These are phyloP conservation scores for Ophiognomonia clavigignenti-juglandacearum DNA, from an alignment of 2,329 filamentous ascomycete genomes.

Conservation along the genomic window DNA sequence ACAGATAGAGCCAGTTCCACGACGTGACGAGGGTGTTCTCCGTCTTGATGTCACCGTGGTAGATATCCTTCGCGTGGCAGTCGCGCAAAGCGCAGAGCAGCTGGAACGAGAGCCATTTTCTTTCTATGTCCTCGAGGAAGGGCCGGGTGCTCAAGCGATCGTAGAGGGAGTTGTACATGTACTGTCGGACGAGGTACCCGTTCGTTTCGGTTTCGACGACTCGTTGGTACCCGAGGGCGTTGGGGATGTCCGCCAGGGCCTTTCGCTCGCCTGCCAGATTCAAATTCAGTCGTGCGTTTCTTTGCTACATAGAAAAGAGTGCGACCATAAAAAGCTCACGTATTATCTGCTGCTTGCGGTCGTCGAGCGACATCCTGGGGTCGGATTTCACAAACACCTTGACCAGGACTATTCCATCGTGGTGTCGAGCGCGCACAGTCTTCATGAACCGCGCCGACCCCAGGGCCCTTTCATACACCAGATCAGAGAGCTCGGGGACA, in stretches of 20 bases:
- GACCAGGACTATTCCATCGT: constrained; percentile 86
- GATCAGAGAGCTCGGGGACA: constrained; percentile 82
- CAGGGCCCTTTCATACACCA: constrained; percentile 88
- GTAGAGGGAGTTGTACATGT: constrained; percentile 93
- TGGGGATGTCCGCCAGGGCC: constrained; percentile 76
- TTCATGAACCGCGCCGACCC: constrained; percentile 95
- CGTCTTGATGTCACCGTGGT: constrained; percentile 97
- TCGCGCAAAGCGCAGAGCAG: constrained; percentile 87
- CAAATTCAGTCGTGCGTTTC: constrained; percentile 9
- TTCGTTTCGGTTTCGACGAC: constrained; percentile 88
- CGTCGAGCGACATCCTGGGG: constrained; percentile 70
- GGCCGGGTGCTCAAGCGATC: constrained; percentile 94
- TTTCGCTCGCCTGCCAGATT: constrained; percentile 65
- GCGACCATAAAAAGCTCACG: constrained; percentile 44
- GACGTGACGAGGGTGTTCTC: constrained; percentile 96
- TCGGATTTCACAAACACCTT: constrained; percentile 95
- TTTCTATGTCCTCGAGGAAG: constrained; percentile 95
- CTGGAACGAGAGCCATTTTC: constrained; percentile 98
- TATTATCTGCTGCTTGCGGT: constrained; percentile 72
- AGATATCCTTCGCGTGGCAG: constrained; percentile 83
- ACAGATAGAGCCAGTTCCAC: constrained; percentile 98
- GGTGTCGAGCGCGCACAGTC: constrained; percentile 83
- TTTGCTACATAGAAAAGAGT: not conserved
- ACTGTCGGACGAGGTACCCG: constrained; percentile 91
- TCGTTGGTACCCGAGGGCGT: constrained; percentile 84